phyloP scores from a whole-genome alignment of 495 filamentous ascomycete genomes.

The Physcia stellaris region DNA sequence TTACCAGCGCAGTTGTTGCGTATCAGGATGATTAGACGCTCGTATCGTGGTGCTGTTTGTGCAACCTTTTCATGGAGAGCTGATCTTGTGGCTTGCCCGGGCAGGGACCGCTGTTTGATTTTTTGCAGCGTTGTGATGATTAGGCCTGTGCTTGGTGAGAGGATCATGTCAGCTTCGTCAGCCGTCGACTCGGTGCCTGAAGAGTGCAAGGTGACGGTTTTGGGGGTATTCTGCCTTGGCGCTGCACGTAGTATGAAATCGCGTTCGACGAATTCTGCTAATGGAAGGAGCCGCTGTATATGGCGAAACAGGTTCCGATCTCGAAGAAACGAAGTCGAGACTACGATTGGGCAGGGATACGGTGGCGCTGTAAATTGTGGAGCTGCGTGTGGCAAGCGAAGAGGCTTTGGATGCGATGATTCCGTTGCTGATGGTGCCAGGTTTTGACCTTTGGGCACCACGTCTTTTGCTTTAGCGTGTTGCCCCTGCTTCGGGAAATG shows the following conservation, averaged over 20 bases:
- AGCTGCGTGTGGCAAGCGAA: conserved; percentile 5
- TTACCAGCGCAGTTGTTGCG: conserved; percentile 29
- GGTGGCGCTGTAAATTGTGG: conserved; percentile 6
- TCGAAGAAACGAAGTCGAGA: conserved; percentile 32
- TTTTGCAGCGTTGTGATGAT: conserved; percentile 59
- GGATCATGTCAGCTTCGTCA: conserved; percentile 61
- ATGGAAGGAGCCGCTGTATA: conserved; percentile 37
- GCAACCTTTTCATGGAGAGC: conserved; percentile 44
- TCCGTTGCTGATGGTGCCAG: background rate
- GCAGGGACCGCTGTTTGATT: conserved; percentile 56
- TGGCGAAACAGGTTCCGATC: conserved; percentile 28
- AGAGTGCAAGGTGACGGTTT: too few species aligned
- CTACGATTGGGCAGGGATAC: conserved; percentile 25
- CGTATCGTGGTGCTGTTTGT: conserved; percentile 45
- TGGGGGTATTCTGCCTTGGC: too few species aligned
- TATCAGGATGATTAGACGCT: conserved; percentile 57
- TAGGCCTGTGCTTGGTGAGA: conserved; percentile 58
- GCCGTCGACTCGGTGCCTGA: conserved; percentile 12
- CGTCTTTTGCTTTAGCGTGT: background rate
- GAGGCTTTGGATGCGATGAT: background rate
- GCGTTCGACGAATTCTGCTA: conserved; percentile 43
- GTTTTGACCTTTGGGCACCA: too few species aligned
- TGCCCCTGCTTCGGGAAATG: background rate
- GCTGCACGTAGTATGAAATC: conserved; percentile 34
- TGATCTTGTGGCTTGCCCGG: conserved; percentile 37